Conservation (phyloP, 352 stramenopile species). For the Globisporangium nagaii region DNA sequence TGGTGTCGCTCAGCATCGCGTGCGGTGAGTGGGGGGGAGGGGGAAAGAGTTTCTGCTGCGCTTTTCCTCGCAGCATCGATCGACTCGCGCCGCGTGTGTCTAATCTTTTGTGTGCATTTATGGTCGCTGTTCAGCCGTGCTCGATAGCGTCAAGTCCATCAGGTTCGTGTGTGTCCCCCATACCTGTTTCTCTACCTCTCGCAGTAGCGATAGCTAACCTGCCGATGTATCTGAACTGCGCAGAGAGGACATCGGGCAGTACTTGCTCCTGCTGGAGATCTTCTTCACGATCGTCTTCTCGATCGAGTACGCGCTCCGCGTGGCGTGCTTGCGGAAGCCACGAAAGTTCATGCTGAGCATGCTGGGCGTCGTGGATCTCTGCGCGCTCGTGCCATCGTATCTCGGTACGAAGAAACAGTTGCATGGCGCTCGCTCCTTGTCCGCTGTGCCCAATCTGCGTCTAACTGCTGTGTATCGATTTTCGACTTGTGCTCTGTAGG, state of each 20-base stretch:
- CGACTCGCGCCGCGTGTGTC: too few relatives aligned
- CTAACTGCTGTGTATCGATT: too few relatives aligned
- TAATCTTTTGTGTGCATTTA: too few relatives aligned
- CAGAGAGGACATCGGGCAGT: conserved; percentile 56
- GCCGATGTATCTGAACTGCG: neutral
- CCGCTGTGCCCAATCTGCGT: too few relatives aligned
- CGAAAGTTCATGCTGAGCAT: conserved; percentile 60
- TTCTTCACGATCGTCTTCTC: conserved; percentile 80
- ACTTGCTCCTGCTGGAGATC: conserved; percentile 61
- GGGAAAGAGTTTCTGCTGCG: too few relatives aligned
- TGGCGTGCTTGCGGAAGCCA: conserved; percentile 58
- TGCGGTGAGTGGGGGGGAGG: conserved; percentile 28
- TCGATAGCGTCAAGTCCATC: conserved; percentile 68
- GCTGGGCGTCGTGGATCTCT: conserved; percentile 73
- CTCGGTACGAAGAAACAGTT: conserved; percentile 31
- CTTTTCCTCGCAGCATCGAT: too few relatives aligned
- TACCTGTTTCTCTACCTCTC: neutral
- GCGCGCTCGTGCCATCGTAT: conserved; percentile 75
- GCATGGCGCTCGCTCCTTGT: too few relatives aligned
- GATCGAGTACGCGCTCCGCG: conserved; percentile 65
- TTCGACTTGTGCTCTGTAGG: conserved; percentile 4
- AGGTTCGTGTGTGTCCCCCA: too few relatives aligned
- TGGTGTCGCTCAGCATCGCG: conserved; percentile 66
- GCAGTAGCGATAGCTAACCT: too few relatives aligned
- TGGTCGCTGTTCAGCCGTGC: conserved; percentile 27